Conservation (phyloP, 148 eudicot species). For the Persicaria maculosa region DNA sequence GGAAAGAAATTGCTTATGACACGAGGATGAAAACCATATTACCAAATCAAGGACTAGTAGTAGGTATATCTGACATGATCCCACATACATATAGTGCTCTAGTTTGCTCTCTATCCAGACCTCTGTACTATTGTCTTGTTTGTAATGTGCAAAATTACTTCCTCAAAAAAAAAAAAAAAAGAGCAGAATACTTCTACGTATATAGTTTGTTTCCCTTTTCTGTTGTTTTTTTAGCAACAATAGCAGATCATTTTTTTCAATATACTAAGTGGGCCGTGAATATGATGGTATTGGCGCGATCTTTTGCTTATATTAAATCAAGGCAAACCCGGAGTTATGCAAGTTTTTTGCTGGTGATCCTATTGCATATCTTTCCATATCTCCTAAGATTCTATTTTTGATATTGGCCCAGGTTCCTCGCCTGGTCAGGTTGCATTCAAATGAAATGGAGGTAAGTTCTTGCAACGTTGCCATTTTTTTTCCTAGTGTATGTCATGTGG, state of each 20-base stretch:
- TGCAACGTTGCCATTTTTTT: conserved; percentile 2
- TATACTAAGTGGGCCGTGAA: not conserved
- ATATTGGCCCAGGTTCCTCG: conserved; percentile 65
- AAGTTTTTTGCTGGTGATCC: not conserved
- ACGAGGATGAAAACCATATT: not conserved
- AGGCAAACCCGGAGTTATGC: not conserved
- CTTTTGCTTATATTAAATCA: not conserved
- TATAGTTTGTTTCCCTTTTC: not conserved
- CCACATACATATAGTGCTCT: not conserved
- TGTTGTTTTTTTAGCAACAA: not conserved
- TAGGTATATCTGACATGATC: not conserved
- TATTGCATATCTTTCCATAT: not conserved
- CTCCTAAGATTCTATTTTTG: not conserved
- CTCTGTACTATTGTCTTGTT: not conserved
- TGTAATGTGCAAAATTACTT: not conserved
- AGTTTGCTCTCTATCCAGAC: not conserved
- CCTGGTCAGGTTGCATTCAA: conserved; percentile 89
- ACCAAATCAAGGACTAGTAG: not conserved
- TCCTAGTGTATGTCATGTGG: not conserved
- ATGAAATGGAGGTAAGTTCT: conserved; percentile 83
- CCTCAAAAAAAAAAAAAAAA: too few species aligned
- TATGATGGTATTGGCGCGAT: not conserved
- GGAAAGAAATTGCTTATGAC: conserved; percentile 3
- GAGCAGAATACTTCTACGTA: not conserved
- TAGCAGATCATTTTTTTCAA: not conserved